Conservation (phyloP, 495 filamentous ascomycete genomes). For the Aspergillus bertholletiae region DNA sequence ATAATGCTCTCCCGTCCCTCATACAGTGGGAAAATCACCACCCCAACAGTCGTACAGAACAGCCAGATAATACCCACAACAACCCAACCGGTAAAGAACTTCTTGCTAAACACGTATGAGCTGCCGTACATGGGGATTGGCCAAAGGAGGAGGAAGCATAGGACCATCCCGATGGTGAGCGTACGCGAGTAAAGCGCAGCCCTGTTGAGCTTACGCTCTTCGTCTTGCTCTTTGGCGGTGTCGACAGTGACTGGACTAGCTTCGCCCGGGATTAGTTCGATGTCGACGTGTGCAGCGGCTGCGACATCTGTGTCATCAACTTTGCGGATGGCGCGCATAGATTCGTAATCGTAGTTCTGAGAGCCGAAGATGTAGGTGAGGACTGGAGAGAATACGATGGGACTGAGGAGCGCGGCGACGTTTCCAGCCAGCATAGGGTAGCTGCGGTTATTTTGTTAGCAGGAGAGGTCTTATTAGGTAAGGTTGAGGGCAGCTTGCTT, state of each 20-base stretch:
- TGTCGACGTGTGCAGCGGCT: slow-evolving; percentile 62
- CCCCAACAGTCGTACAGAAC: slow-evolving; percentile 67
- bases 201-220: slow-evolving; percentile 64
- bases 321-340: slow-evolving; percentile 78
- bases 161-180: slow-evolving; percentile 70
- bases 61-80: slow-evolving; percentile 84
- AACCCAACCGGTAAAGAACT: slow-evolving; percentile 93
- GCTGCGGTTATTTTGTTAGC: slow-evolving; percentile 21
- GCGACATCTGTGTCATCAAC: slow-evolving; percentile 81
- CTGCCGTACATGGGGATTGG: slow-evolving; percentile 92
- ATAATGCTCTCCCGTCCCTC: slow-evolving; percentile 71
- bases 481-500: slow-evolving; percentile 11
- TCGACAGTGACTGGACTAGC: slow-evolving; percentile 24
- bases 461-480: not conserved
- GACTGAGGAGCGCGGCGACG: slow-evolving; percentile 74
- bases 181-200: slow-evolving; percentile 77
- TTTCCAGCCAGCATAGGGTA: slow-evolving; percentile 91
- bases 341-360: slow-evolving; percentile 87
- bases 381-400: slow-evolving; percentile 73
- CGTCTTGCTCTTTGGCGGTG: slow-evolving; percentile 47
- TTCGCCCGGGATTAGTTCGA: slow-evolving; percentile 64
- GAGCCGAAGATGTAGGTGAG: slow-evolving; percentile 70
- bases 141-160: slow-evolving; percentile 82
- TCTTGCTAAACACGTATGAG: slow-evolving; percentile 83
- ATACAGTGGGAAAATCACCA: slow-evolving; percentile 79